Percentiles rank a stretch among this genome's conserved stretches.
phyloP scores from a whole-genome alignment of 2,329 filamentous ascomycete species.

The Neofusicoccum laricinum region DNA sequence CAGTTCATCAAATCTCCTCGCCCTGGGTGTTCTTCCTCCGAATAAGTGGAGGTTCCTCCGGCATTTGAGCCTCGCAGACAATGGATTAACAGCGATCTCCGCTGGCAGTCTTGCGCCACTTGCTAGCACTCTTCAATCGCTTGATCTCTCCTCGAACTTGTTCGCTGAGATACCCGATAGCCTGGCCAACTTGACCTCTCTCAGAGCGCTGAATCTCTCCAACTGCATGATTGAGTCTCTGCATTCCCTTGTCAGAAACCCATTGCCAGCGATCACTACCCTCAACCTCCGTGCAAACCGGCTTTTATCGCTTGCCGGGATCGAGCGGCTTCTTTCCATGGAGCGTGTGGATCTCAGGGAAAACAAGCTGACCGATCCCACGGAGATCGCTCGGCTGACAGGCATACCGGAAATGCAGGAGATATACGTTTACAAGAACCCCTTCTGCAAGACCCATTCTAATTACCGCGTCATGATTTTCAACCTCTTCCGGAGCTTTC shows the following conservation, averaged over 20 bases:
- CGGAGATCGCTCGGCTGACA: constrained; percentile 83
- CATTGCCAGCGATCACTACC: constrained; percentile 88
- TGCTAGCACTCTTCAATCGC: constrained; percentile 81
- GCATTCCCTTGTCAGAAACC: constrained; percentile 79
- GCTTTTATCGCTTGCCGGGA: constrained; percentile 79
- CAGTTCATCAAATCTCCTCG: constrained; percentile 75
- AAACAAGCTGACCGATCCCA: constrained; percentile 86
- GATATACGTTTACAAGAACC: constrained; percentile 89
- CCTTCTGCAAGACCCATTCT: constrained; percentile 82
- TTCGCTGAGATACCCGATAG: constrained; percentile 95
- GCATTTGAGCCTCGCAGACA: constrained; percentile 89
- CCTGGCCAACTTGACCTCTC: constrained; percentile 75
- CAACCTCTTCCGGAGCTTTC: constrained; percentile 88
- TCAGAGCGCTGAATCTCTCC: constrained; percentile 90
- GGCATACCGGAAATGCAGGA: constrained; percentile 88
- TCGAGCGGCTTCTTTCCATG: constrained; percentile 83
- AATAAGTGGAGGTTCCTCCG: constrained; percentile 94
- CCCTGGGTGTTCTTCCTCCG: constrained; percentile 68
- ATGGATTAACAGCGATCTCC: constrained; percentile 78
- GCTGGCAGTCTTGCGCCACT: constrained; percentile 75
- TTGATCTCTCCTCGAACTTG: constrained; percentile 89
- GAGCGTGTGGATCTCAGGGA: constrained; percentile 90
- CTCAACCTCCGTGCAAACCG: constrained; percentile 89
- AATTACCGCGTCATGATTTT: constrained; percentile 88
- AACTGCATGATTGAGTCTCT: constrained; percentile 97